phyloP scores from a whole-genome alignment of 352 stramenopile species.

The Globisporangium splendens region DNA sequence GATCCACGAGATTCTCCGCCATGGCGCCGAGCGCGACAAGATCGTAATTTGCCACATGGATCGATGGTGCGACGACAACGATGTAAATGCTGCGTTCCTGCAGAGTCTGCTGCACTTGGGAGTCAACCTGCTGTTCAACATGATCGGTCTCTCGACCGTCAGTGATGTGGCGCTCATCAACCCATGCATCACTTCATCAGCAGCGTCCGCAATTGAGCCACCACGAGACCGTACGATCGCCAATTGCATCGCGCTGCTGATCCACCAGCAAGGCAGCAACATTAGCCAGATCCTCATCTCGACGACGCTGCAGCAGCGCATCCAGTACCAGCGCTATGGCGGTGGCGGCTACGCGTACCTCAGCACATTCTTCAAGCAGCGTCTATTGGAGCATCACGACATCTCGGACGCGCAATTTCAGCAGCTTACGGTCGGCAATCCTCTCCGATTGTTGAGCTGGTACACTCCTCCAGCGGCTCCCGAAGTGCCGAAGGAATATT shows the following conservation, averaged over 20 bases:
- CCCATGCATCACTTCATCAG: slow-evolving; percentile 9
- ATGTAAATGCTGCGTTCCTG: slow-evolving; percentile 27
- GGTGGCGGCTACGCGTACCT: slow-evolving; percentile 66
- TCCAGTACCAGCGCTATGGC: slow-evolving; percentile 67
- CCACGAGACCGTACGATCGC: slow-evolving; percentile 42
- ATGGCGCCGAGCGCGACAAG: slow-evolving; percentile 36
- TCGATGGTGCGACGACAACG: slow-evolving; percentile 43
- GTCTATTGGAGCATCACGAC: slow-evolving; percentile 22
- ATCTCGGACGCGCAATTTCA: slow-evolving; percentile 39
- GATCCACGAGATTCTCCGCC: slow-evolving; percentile 28
- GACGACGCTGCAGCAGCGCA: slow-evolving; percentile 55
- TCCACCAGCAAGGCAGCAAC: slow-evolving; percentile 18
- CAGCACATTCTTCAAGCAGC: slow-evolving; percentile 44
- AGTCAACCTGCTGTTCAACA: slow-evolving; percentile 56
- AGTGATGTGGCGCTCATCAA: slow-evolving; percentile 51
- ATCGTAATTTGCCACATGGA: slow-evolving; percentile 72
- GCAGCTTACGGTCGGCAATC: slow-evolving; percentile 38
- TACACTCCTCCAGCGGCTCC: slow-evolving; percentile 54
- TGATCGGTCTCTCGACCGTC: slow-evolving; percentile 60
- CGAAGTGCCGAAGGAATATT: slow-evolving; percentile 63
- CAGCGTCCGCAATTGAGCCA: slow-evolving; percentile 18
- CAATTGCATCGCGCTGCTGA: slow-evolving; percentile 28
- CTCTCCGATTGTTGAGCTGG: slow-evolving; percentile 51
- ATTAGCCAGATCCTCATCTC: slow-evolving; percentile 52
- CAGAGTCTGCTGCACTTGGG: slow-evolving; percentile 30